Evolutionary conservation across 768 basidiomycete species (phyloP), one percentile per base, ranked within the genome.

Genomic region (Termitomyces titanicus): DNA sequence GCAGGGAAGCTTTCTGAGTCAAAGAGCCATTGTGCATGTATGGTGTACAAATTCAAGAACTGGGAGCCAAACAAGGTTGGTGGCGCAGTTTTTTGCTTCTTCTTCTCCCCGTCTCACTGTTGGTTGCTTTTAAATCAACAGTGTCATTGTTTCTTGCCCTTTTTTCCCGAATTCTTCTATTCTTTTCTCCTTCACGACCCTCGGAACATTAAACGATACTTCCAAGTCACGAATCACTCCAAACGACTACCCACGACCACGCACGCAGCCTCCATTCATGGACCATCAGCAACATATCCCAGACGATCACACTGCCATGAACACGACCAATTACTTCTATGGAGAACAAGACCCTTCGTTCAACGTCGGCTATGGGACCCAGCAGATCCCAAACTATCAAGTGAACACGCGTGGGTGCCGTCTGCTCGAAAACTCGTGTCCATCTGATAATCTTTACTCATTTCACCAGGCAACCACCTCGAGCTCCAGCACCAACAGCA

Each of bases 401-500:
- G 73, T 75, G 64, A 79, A 82, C 69, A 74, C 87, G 76, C 88
- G 89, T 86, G 86, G 79, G 87, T 88, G 68, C 68, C 70, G 73
- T 75, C 61, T 62, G 63, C 71, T 72, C 74, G 48, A 66, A 44
- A 72, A 74, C 80, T 72, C 82, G 78, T 86, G 81, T 77, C 75
- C 77, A 83, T 85, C 83, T 80, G 79, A 84, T 85, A 76, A 79
- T 79, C 77, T 76, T 70, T 72, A 68, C 73, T 74, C 72, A 71
- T 76, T 73, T 66, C 76, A 74, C 65, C 72, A 88, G 85, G 81
- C 69, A 63, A 63, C 51, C 83, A 80, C 71, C 76, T 86, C 38
- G 61, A 60, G 68, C 78, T 83, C 39, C 73, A 81, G 67, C 87
- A 90, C 70, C 74, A n/a, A n/a, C n/a, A 89, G 71, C 81, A 79